Conservation (phyloP, 169 alveolate species). For the Fabrea salina region DNA sequence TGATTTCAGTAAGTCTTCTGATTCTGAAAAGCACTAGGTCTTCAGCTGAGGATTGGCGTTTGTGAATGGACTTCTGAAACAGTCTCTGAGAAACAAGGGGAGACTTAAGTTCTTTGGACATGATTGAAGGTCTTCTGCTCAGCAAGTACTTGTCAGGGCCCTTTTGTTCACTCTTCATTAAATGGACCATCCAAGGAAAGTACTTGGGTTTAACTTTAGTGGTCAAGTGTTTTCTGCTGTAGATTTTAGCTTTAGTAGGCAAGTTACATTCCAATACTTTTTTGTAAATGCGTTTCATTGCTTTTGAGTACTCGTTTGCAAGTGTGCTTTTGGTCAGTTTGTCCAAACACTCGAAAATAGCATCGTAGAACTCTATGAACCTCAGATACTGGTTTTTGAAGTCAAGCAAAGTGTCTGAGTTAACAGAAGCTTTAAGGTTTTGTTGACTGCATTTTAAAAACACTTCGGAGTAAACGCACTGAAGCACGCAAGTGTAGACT, state of each 20-base stretch:
- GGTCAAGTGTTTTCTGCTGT: neutral
- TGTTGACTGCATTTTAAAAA: neutral
- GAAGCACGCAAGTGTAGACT: neutral
- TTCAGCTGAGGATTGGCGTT: too few relatives aligned
- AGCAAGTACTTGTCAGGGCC: neutral
- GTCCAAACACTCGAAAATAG: conserved; percentile 2
- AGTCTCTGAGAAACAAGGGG: conserved; percentile 8
- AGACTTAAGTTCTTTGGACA: neutral
- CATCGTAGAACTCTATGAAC: neutral
- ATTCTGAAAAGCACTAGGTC: too few relatives aligned
- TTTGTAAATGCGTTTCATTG: neutral
- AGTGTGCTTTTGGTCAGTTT: neutral
- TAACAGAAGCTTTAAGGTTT: neutral
- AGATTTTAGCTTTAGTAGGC: neutral
- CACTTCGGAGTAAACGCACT: neutral
- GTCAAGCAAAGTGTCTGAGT: too few relatives aligned
- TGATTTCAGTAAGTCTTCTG: too few relatives aligned
- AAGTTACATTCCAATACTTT: neutral
- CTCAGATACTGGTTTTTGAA: too few relatives aligned
- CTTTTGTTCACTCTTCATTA: neutral
- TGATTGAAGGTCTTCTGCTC: neutral
- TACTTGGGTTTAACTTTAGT: neutral
- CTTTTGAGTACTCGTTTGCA: neutral
- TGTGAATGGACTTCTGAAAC: too few relatives aligned
- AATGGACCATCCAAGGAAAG: neutral